Evolutionary conservation across 495 filamentous ascomycete species (phyloP).

Genomic region (Haplographium delicatum): DNA sequence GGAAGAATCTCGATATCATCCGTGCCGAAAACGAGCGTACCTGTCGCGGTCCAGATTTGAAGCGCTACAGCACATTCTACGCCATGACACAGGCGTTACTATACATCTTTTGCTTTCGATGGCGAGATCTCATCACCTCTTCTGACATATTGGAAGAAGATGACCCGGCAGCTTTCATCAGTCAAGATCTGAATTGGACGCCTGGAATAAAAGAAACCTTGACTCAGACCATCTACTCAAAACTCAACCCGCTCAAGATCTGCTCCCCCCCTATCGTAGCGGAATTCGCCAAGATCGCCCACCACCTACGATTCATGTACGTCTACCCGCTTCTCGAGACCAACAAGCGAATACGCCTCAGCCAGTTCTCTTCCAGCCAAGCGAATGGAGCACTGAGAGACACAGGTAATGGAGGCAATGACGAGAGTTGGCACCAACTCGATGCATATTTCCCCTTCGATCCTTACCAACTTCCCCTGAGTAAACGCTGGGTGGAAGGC

Average conservation of each 20-base stretch:
- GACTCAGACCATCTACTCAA: constrained; percentile 68
- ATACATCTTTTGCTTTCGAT: constrained; percentile 98
- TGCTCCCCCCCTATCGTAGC: constrained; percentile 89
- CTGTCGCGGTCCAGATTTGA: constrained; percentile 79
- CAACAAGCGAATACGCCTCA: constrained; percentile 77
- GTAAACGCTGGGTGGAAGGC: constrained; percentile 75
- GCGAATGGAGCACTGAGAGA: constrained; percentile 52
- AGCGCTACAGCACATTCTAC: constrained; percentile 81
- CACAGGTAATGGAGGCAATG: constrained; percentile 47
- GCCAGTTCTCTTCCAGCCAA: constrained; percentile 42
- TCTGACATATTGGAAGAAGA: constrained; percentile 46
- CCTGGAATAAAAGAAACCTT: constrained; percentile 66
- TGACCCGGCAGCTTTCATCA: constrained; percentile 48
- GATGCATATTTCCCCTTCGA: constrained; percentile 98
- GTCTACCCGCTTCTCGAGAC: constrained; percentile 81
- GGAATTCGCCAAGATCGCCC: constrained; percentile 81
- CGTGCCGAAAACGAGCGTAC: constrained; percentile 55
- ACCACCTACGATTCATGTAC: constrained; percentile 80
- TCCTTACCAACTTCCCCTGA: constrained; percentile 81
- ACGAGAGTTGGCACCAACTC: constrained; percentile 66
- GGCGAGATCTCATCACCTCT: constrained; percentile 75
- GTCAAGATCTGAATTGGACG: constrained; percentile 67
- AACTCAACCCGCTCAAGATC: constrained; percentile 91
- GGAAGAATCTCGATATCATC: constrained; percentile 64
- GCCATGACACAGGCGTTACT: constrained; percentile 78